phyloP scores from a whole-genome alignment of 176 grass and related monocot genomes.

The Hyparrhenia diplandra region DNA sequence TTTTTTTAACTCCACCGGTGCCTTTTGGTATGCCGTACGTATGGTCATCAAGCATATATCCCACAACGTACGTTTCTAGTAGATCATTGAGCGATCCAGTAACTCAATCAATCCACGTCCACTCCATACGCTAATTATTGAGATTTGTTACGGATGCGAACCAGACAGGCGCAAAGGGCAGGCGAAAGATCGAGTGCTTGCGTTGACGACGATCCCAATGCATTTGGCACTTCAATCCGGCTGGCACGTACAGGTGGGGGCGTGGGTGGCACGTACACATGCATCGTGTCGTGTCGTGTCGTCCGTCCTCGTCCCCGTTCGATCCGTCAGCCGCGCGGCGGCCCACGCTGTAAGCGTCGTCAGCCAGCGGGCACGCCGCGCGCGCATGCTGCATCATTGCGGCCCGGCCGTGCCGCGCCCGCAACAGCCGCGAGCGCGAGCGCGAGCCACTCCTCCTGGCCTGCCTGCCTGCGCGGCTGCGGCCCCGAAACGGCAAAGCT shows the following conservation, averaged over 20 bases:
- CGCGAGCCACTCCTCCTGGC: not conserved
- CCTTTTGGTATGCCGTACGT: no score
- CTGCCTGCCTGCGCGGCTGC: not conserved
- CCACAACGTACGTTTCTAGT: no score
- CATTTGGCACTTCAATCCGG: no score
- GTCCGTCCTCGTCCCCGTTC: no score
- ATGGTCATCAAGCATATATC: no score
- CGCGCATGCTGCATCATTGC: not conserved
- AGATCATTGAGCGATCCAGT: no score
- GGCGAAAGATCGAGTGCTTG: not conserved
- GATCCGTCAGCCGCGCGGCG: not conserved
- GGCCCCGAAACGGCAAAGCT: not conserved
- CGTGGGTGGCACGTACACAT: no score
- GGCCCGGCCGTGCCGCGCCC: not conserved
- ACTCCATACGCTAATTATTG: no score
- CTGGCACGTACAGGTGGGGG: no score
- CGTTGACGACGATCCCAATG: no score
- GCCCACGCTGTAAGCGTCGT: not conserved
- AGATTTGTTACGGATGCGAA: not conserved
- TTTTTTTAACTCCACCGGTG: no score
- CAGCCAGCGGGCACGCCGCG: not conserved
- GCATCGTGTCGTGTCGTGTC: not conserved
- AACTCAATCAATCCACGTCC: no score
- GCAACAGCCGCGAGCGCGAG: not conserved
- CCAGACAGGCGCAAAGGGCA: not conserved